Base-by-base conservation (phyloP, 805 yeast species). In the Kuraishia capsulata region DNA sequence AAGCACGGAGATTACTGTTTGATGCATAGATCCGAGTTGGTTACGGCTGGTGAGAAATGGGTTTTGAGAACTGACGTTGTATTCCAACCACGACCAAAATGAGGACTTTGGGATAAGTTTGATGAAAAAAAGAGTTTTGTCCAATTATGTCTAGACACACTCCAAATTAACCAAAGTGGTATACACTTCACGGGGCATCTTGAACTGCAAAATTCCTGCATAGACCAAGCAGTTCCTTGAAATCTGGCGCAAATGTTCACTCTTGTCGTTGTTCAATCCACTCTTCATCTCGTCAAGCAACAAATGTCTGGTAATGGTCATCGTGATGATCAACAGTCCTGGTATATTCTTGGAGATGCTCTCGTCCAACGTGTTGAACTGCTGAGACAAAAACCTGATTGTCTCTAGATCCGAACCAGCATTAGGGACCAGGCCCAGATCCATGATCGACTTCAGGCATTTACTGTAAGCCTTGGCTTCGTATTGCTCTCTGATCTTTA, bases 171-270 rank as follows among this genome's bases (percentile, higher is more conserved):
- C 76, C 51, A 84, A 63, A 31, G 77, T 69, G 47, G 84, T 76
- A 54, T 83, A 86, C 0, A 86, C 79, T 49, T 86, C 95, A 41
- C 81, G 61, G 6, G 96, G 95, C 94, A 89, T 86, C 55, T 82
- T 80, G 60, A 84, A 88, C 61, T 86, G 95, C 28, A 89, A 81
- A 79, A 90, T 82, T 43, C 97, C 97, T 5, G 97, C 95, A 57
- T 82, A 90, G 3, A 89, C 76, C 88, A 89, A 87, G 58, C 95
- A 83, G 58, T 87, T 87, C 56, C 78, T 81, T 2, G 95, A 87
- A 45, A 81, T 68, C 44, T 70, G 71, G 37, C 67, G 67, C 51
- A 86, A 62, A 31, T 75, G 72, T 3, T 57, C 64, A 17, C 72
- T 59, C 53, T 79, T 82, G 40, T 71, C 75, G 31, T 67, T 71